These are phyloP conservation scores for Phoma sp. DNA, from an alignment of 2,329 filamentous ascomycete genomes.

Conservation along the genomic window DNA sequence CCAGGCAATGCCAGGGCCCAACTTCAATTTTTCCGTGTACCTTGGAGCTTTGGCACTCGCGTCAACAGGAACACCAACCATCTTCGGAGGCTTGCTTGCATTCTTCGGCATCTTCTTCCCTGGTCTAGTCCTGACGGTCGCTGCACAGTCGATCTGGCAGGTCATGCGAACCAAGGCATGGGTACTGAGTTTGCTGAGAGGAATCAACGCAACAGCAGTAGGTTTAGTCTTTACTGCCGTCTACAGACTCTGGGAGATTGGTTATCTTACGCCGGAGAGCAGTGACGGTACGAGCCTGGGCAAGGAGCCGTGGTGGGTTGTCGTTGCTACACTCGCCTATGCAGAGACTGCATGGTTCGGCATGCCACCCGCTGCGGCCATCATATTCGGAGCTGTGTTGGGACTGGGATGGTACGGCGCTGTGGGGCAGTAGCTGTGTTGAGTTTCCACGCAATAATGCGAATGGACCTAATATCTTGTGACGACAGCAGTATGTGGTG, in stretches of 20 bases:
- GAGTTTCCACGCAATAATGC: no score
- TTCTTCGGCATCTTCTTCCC: constrained; percentile 53
- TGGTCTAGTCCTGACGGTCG: constrained; percentile 47
- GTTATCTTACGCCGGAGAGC: constrained; percentile 49
- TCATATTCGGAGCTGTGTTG: constrained; percentile 48
- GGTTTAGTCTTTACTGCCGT: constrained; percentile 55
- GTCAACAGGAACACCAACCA: constrained; percentile 31
- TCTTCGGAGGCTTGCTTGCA: constrained; percentile 47
- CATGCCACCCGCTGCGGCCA: constrained; percentile 49
- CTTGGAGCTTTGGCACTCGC: constrained; percentile 49
- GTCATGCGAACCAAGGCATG: constrained; percentile 43
- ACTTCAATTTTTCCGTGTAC: constrained; percentile 61
- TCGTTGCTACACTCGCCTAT: constrained; percentile 51
- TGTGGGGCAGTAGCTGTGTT: constrained; percentile 30
- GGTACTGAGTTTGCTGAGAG: constrained; percentile 46
- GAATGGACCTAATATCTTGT: no score
- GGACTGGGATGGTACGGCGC: constrained; percentile 51
- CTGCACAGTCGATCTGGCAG: constrained; percentile 49
- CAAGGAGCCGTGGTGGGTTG: constrained; percentile 54
- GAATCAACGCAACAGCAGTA: constrained; percentile 53
- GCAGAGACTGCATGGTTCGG: constrained; percentile 50
- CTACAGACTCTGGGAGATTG: constrained; percentile 54
- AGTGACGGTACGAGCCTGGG: constrained; percentile 47
- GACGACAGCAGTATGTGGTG: no score
- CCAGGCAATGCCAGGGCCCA: constrained; percentile 71